Percentiles rank a stretch among this genome's conserved stretches.
phyloP scores from a whole-genome alignment of 306 rosid species.

The Malus domestica region ASM211411v1 NC_041790.1:6059001-6059500 shows the following conservation, averaged over 20 bases:
- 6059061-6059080: neutral
- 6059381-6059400: constrained; percentile 90
- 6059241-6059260: constrained; percentile 21
- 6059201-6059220: constrained; percentile 55
- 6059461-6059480: constrained; percentile 98
- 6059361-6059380: constrained; percentile 95
- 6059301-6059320: constrained; percentile 87
- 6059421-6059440: constrained; percentile 98
- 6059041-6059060: neutral
- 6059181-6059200: constrained; percentile 97
- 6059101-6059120: constrained; percentile 25
- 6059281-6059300: constrained; percentile 86
- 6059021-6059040: neutral
- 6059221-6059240: constrained; percentile 47
- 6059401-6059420: constrained; percentile 96
- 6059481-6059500: constrained; percentile 23
- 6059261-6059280: constrained; percentile 13
- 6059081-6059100: neutral
- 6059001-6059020: constrained; percentile 1
- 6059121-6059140: constrained; percentile 97
- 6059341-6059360: constrained; percentile 71
- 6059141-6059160: constrained; percentile 99
- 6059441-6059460: constrained; percentile 89
- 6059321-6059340: constrained; percentile 75
- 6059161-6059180: constrained; percentile 95